These are phyloP conservation scores for Fusarium praegraminearum DNA, from an alignment of 2,329 filamentous ascomycete species.

Conservation along the genomic window DNA sequence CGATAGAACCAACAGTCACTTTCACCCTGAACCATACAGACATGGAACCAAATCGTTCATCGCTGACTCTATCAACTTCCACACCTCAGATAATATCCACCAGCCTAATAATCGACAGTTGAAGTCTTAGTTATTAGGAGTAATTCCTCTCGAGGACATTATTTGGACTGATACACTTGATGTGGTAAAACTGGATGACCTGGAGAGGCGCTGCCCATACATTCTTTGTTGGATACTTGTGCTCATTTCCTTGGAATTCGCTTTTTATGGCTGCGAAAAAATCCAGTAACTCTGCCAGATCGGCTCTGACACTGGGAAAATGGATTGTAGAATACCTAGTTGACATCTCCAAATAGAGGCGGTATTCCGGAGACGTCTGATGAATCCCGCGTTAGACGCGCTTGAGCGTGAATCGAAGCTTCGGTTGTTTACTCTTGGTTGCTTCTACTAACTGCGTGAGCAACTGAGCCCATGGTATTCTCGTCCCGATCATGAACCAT, in stretches of 20 bases:
- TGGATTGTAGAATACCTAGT: neutral
- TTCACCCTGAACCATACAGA: neutral
- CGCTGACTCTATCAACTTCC: slow-evolving; percentile 13
- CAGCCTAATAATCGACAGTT: slow-evolving; percentile 14
- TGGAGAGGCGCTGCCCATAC: neutral
- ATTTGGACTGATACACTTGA: slow-evolving; percentile 5
- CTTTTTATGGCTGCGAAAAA: slow-evolving; percentile 13
- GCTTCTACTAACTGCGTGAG: neutral
- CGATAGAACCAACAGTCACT: neutral
- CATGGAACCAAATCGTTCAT: neutral
- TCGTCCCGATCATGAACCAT: neutral
- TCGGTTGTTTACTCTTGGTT: slow-evolving; percentile 14
- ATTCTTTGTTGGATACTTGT: rapidly evolving
- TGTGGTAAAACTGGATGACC: slow-evolving; percentile 19
- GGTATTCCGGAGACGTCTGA: slow-evolving; percentile 4
- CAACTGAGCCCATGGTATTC: neutral
- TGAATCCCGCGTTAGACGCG: slow-evolving; percentile 9
- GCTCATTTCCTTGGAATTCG: neutral
- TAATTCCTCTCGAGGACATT: slow-evolving; percentile 17
- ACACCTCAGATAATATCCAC: slow-evolving; percentile 18
- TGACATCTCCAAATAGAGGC: slow-evolving; percentile 16
- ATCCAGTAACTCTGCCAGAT: neutral
- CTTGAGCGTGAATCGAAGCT: slow-evolving; percentile 3
- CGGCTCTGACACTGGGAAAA: slow-evolving; percentile 1
- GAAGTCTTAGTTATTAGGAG: neutral